Base-by-base conservation (phyloP, 164 flowering plant genomes). In the Malania oleifera region DNA sequence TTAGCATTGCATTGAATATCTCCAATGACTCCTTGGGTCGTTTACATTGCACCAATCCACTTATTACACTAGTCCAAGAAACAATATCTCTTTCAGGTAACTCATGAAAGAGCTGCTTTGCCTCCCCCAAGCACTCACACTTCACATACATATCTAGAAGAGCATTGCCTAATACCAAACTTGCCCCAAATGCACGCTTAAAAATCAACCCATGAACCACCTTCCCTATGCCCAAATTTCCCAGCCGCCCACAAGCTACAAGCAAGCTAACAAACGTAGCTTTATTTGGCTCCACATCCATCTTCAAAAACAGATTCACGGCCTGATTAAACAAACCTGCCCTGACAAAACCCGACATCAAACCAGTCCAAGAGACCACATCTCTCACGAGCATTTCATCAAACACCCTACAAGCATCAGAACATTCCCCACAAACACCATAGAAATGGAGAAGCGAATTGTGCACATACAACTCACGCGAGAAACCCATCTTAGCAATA, bases 121-220 rank as follows among this genome's bases (percentile, higher is more conserved):
- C 82, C 38, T 77, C 80, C 60, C 49, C 39, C 59, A 76, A 53
- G 38, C 59, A 54, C 54, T 53, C 70, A 52, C 78, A 72, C 49
- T 76, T 81, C 8, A 73, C 73, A 73, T 78, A 75, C 86, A 81
- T 75, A 63, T 81, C 80, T 55, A 76, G n/a, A 2, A 78, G 54
- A 47, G 82, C 81, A 76, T 81, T 81, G 17, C 78, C 65, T 12
- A 69, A 55, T 29, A 61, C 70, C 52, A 68, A 46, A 55, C 44
- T 38, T 28, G 37, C 23, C 6, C 29, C 64, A 26, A 56, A 44
- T 2, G 31, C 62, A 49, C 56, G 64, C 66, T 72, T 74, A 11
- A 57, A 47, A 56, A 76, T 61, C 68, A 74, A 64, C 1, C 77
- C 72, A 64, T 82, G 87, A 38, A 76, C 56, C 37, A 63, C 75